A percentile compares a stretch with the other conserved stretches of the same genome.
phyloP scores from a whole-genome alignment of 371 early-diverging fungal species.

The Mucor piriformis region DNA sequence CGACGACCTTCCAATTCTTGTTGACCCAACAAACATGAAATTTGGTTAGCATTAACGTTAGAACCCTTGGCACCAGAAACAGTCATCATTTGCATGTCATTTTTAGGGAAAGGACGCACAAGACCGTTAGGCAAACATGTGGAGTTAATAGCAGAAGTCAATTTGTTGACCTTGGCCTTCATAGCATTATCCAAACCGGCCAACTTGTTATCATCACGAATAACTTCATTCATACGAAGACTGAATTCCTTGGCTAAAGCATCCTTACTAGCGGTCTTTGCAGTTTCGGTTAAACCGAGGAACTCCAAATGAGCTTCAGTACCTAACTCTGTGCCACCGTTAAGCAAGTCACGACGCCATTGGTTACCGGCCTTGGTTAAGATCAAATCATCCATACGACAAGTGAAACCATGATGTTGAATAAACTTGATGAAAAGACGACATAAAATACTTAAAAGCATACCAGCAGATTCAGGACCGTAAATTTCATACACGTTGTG shows the following conservation, averaged over 20 bases:
- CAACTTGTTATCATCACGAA: slow-evolving; percentile 89
- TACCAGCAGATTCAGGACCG: slow-evolving; percentile 91
- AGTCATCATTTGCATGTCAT: slow-evolving; percentile 99
- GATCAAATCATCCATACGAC: slow-evolving; percentile 99
- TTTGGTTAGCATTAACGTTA: slow-evolving; percentile 98
- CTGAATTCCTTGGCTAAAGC: slow-evolving; percentile 59
- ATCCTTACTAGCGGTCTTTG: slow-evolving; percentile 39
- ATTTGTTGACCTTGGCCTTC: slow-evolving; percentile 83
- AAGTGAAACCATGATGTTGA: slow-evolving; percentile 93
- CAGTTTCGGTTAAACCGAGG: slow-evolving; percentile 66
- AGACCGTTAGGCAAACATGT: slow-evolving; percentile 86
- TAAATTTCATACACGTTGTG: slow-evolving; percentile 98
- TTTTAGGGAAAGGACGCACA: slow-evolving; percentile 88
- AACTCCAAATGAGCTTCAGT: slow-evolving; percentile 73
- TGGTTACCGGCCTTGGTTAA: slow-evolving; percentile 84
- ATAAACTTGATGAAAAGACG: slow-evolving; percentile 94
- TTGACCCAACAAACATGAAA: slow-evolving; percentile 98
- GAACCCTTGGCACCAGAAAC: slow-evolving; percentile 99
- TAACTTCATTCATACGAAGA: slow-evolving; percentile 75
- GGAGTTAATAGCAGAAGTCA: slow-evolving; percentile 84
- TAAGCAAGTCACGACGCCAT: slow-evolving; percentile 72
- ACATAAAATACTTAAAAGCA: slow-evolving; percentile 92
- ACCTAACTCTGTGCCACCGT: slow-evolving; percentile 60
- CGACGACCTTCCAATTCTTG: slow-evolving; percentile 99
- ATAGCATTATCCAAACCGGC: slow-evolving; percentile 91